Evolutionary conservation across 2,329 filamentous ascomycete genomes (phyloP).

Genomic region (Aspergillus clavatus): DNA sequence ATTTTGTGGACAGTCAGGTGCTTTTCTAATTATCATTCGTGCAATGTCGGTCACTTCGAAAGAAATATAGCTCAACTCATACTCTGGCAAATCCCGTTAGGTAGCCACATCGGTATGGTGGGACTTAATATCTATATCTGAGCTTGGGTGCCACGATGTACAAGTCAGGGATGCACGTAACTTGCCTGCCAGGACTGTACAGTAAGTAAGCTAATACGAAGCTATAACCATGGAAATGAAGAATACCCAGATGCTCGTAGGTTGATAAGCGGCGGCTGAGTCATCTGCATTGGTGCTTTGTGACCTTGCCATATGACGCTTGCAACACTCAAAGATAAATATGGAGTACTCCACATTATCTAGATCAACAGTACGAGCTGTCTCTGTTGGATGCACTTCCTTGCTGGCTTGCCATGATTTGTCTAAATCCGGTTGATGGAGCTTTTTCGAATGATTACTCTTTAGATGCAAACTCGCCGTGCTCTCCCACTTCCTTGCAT

Average conservation of each 20-base stretch:
- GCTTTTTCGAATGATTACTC: too few species aligned
- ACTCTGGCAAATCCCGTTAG: neutral
- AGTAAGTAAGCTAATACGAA: too few species aligned
- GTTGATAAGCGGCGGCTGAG: slow-evolving; percentile 22
- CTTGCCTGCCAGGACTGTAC: neutral
- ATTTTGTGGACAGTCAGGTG: neutral
- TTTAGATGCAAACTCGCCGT: neutral
- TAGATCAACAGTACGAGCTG: too few species aligned
- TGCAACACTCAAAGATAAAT: slow-evolving; percentile 21
- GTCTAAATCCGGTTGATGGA: slow-evolving; percentile 3
- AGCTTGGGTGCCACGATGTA: neutral
- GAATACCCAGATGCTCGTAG: too few species aligned
- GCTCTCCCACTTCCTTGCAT: neutral
- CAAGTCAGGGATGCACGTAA: neutral
- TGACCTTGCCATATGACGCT: slow-evolving; percentile 36
- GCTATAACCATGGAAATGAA: too few species aligned
- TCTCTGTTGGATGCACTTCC: too few species aligned
- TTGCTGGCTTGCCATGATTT: slow-evolving; percentile 1
- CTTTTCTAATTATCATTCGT: slow-evolving; percentile 1
- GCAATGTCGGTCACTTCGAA: slow-evolving; percentile 9
- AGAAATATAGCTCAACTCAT: neutral
- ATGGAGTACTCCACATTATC: too few species aligned
- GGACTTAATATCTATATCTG: neutral
- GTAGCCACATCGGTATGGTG: neutral
- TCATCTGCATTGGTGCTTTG: too few species aligned